phyloP scores from a whole-genome alignment of 1,284 basidiomycete species.

The Kalmanozyma brasiliensis region DNA sequence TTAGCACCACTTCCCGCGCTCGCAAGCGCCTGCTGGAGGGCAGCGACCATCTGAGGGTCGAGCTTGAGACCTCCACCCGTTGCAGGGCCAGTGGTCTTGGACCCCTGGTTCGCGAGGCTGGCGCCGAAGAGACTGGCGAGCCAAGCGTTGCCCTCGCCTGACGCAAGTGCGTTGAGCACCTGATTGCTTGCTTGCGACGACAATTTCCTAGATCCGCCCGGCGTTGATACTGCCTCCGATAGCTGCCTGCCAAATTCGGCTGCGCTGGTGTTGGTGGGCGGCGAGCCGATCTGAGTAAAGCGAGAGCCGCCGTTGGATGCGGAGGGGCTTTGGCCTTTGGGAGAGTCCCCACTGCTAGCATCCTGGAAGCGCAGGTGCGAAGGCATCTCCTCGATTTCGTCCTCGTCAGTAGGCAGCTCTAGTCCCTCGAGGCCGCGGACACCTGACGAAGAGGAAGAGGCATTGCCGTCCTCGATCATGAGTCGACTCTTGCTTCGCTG shows the following conservation, averaged over 20 bases:
- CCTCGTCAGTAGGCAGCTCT: conserved; percentile 37
- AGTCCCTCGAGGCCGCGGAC: conserved; percentile 26
- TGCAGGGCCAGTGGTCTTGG: conserved; percentile 32
- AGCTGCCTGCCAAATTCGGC: conserved; percentile 31
- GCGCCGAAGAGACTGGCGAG: conserved; percentile 54
- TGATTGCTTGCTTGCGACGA: conserved; percentile 53
- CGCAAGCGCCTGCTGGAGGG: conserved; percentile 53
- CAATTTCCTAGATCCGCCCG: conserved; percentile 45
- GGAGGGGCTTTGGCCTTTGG: conserved; percentile 21
- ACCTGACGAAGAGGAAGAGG: conserved; percentile 9
- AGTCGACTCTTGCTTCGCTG: conserved; percentile 40
- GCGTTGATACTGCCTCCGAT: conserved; percentile 43
- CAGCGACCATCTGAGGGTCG: conserved; percentile 56
- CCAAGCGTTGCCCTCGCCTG: conserved; percentile 57
- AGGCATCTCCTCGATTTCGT: conserved; percentile 54
- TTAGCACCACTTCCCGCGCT: conserved; percentile 20
- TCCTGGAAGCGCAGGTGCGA: conserved; percentile 47
- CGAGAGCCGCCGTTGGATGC: conserved; percentile 28
- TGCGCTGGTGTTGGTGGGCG: conserved; percentile 17
- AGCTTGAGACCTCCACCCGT: conserved; percentile 52
- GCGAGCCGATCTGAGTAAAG: conserved; percentile 43
- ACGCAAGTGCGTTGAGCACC: conserved; percentile 55
- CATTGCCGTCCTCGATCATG: conserved; percentile 47
- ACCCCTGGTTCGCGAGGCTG: conserved; percentile 38
- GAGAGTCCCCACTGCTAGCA: conserved; percentile 36